These are phyloP conservation scores for Dactylellina parvicollis DNA, from an alignment of 2,329 filamentous ascomycete species.

Conservation along the genomic window DNA sequence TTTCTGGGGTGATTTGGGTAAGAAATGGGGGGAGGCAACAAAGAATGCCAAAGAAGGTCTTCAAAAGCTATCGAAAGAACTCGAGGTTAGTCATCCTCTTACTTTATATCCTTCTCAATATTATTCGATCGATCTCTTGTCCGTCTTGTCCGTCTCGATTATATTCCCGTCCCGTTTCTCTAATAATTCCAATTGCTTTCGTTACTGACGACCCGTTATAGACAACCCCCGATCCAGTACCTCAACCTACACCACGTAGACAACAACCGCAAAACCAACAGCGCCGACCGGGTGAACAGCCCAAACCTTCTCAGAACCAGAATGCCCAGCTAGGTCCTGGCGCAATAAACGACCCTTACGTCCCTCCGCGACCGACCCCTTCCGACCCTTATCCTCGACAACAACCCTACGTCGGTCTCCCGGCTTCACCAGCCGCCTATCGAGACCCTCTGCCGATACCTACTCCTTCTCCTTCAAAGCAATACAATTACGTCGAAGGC, in stretches of 20 bases:
- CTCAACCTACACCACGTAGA: conserved; percentile 18
- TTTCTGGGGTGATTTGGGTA: conserved; percentile 45
- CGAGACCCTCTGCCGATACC: conserved; percentile 40
- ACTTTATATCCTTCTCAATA: neutral
- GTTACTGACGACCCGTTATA: conserved; percentile 14
- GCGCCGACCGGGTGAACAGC: conserved; percentile 37
- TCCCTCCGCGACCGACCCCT: conserved; percentile 27
- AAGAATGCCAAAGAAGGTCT: conserved; percentile 41
- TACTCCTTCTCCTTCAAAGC: conserved; percentile 23
- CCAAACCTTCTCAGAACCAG: conserved; percentile 16
- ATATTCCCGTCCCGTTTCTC: conserved; percentile 1
- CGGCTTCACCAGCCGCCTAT: conserved; percentile 8
- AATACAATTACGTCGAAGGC: conserved; percentile 42
- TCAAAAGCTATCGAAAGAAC: conserved; percentile 36
- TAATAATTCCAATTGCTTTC: neutral
- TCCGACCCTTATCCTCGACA: conserved; percentile 44
- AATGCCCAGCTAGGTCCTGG: conserved; percentile 3
- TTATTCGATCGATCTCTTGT: neutral
- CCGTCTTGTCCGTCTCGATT: conserved; percentile 17
- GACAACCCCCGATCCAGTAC: neutral
- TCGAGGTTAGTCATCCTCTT: conserved; percentile 34
- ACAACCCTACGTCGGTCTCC: conserved; percentile 23
- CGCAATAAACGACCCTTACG: conserved; percentile 42
- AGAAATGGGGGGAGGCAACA: conserved; percentile 49
- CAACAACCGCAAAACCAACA: conserved; percentile 34